phyloP scores from a whole-genome alignment of 306 rosid species.

The Gleditsia sinensis region DNA sequence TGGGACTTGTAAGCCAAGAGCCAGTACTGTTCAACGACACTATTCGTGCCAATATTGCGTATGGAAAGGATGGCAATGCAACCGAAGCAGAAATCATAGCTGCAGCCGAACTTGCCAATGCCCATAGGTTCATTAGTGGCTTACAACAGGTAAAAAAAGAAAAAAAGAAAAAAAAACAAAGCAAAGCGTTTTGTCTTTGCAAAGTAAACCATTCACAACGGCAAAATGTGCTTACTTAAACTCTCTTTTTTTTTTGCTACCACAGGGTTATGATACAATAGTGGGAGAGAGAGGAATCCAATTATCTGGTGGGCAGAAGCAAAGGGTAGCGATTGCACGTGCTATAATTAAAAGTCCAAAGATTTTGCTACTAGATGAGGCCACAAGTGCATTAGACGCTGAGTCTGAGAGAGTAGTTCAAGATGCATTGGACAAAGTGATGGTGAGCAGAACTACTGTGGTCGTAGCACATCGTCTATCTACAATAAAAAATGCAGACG shows the following conservation, averaged over 20 bases:
- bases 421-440: slow-evolving; percentile 80
- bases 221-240: slow-evolving; percentile 20
- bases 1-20: slow-evolving; percentile 92
- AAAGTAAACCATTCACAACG: not conserved
- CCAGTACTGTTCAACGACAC: slow-evolving; percentile 78
- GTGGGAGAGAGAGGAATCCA: slow-evolving; percentile 91
- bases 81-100: slow-evolving; percentile 75
- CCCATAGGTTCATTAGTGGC: slow-evolving; percentile 78
- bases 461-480: slow-evolving; percentile 85
- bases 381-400: slow-evolving; percentile 85
- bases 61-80: slow-evolving; percentile 77
- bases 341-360: slow-evolving; percentile 83
- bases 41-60: slow-evolving; percentile 83
- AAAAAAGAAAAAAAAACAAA: no score
- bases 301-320: slow-evolving; percentile 87
- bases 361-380: slow-evolving; percentile 78
- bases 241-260: not conserved
- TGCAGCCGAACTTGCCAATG: slow-evolving; percentile 81
- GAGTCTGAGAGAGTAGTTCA: slow-evolving; percentile 91
- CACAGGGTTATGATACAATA: slow-evolving; percentile 70
- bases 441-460: slow-evolving; percentile 78
- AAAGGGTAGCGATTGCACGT: slow-evolving; percentile 82
- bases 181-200: not conserved
- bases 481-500: slow-evolving; percentile 83
- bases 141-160: slow-evolving; percentile 67